These are phyloP conservation scores for Posidonia australis DNA, from an alignment of 106 monocot genomes.

Conservation along the genomic window DNA sequence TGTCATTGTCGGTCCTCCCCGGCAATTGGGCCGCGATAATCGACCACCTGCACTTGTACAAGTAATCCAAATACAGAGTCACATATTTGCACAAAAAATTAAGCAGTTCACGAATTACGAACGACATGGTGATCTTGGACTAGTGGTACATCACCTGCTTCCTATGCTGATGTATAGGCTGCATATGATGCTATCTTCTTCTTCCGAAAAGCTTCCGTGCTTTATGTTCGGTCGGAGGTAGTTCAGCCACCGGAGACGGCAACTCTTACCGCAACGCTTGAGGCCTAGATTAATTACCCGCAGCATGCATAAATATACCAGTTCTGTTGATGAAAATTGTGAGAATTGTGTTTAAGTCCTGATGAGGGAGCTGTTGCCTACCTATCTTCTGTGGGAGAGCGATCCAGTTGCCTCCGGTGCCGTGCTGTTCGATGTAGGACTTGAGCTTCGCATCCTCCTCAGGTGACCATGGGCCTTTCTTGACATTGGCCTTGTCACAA, in stretches of 20 bases:
- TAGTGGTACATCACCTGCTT: constrained; percentile 41
- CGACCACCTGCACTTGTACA: constrained; percentile 52
- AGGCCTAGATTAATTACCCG: constrained; percentile 45
- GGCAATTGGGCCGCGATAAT: constrained; percentile 80
- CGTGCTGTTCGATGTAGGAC: constrained; percentile 76
- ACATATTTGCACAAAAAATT: background rate
- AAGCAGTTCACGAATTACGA: no score
- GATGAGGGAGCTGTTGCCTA: no score
- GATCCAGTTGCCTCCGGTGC: constrained; percentile 99
- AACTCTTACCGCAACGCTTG: constrained; percentile 93
- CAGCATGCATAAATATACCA: no score
- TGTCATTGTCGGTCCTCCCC: constrained; percentile 80
- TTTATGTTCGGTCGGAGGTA: constrained; percentile 90
- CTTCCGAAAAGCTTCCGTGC: constrained; percentile 84
- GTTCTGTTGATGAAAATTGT: background rate
- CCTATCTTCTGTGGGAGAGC: constrained; percentile 90
- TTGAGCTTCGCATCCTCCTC: constrained; percentile 87
- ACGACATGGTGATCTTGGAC: no score
- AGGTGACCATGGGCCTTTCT: constrained; percentile 91
- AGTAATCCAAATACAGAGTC: background rate
- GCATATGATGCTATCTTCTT: constrained; percentile 91
- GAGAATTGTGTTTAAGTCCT: no score
- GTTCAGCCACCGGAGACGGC: constrained; percentile 92
- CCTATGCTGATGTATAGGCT: constrained; percentile 74
- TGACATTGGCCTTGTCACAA: constrained; percentile 90